Conservation (phyloP, 177 flowering plant genomes). For the Telopea speciosissima region DNA sequence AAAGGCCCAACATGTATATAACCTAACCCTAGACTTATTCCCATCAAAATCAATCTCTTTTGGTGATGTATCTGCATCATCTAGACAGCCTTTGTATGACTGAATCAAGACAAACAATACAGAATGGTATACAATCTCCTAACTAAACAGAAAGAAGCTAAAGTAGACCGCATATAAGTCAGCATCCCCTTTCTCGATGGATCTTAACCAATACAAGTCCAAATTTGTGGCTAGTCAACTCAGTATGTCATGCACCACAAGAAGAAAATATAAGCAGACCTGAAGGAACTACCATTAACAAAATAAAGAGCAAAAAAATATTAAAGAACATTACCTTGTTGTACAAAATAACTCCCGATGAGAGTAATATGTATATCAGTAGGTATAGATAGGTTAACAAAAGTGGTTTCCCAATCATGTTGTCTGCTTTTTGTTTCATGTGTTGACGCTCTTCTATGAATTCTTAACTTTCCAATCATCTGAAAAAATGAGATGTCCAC, state of each 20-base stretch:
- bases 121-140: too few relatives aligned
- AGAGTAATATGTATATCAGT: slow-evolving; percentile 68
- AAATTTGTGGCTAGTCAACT: neutral
- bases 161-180: too few relatives aligned
- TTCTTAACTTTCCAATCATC: slow-evolving; percentile 5
- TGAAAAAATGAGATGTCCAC: slow-evolving; percentile 4
- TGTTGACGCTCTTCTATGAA: too few relatives aligned
- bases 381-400: slow-evolving; percentile 74
- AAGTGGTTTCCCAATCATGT: slow-evolving; percentile 59
- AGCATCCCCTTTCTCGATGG: neutral
- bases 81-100: too few relatives aligned
- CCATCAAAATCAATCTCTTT: too few relatives aligned
- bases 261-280: neutral
- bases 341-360: slow-evolving; percentile 87
- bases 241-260: neutral
- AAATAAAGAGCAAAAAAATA: neutral
- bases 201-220: neutral
- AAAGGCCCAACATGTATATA: too few relatives aligned
- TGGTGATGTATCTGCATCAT: too few relatives aligned
- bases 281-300: neutral
- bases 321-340: slow-evolving; percentile 54
- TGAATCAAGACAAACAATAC: too few relatives aligned
- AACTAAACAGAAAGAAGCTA: too few relatives aligned
- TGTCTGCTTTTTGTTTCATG: slow-evolving; percentile 13
- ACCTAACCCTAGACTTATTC: too few relatives aligned